phyloP scores from a whole-genome alignment of 257 asterid species.

The Solanum sejunctum region DNA sequence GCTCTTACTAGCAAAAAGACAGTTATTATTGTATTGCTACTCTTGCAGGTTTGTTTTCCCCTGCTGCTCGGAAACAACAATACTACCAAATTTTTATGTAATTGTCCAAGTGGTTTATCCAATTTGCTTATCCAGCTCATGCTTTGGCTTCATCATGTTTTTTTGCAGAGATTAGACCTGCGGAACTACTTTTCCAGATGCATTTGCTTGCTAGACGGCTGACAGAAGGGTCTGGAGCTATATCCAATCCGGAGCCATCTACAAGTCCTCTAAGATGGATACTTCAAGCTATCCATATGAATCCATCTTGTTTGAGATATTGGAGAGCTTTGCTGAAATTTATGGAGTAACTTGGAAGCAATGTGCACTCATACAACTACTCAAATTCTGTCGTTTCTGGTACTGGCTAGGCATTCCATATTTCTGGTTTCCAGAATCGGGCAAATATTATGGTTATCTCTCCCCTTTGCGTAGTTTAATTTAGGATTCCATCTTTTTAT shows the following conservation, averaged over 20 bases:
- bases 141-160: background rate
- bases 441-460: background rate
- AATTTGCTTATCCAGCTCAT: background rate
- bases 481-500: background rate
- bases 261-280: constrained; percentile 38
- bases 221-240: constrained; percentile 10
- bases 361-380: background rate
- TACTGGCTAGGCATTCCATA: background rate
- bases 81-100: background rate
- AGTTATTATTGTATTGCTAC: background rate
- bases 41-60: background rate
- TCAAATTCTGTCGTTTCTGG: background rate
- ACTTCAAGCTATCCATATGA: constrained; percentile 64
- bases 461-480: background rate
- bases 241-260: constrained; percentile 6
- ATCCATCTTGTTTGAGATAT: constrained; percentile 80
- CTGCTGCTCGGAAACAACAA: background rate
- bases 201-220: constrained; percentile 44
- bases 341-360: background rate
- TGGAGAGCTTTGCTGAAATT: constrained; percentile 47
- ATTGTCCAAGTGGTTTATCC: background rate
- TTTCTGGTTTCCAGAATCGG: background rate
- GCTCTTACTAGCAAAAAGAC: background rate
- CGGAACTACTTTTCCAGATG: constrained; percentile 85
- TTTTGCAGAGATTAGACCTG: constrained; percentile 60